Conservation (phyloP, 2,329 filamentous ascomycete genomes). For the Chaetomiaceae sp. region DNA sequence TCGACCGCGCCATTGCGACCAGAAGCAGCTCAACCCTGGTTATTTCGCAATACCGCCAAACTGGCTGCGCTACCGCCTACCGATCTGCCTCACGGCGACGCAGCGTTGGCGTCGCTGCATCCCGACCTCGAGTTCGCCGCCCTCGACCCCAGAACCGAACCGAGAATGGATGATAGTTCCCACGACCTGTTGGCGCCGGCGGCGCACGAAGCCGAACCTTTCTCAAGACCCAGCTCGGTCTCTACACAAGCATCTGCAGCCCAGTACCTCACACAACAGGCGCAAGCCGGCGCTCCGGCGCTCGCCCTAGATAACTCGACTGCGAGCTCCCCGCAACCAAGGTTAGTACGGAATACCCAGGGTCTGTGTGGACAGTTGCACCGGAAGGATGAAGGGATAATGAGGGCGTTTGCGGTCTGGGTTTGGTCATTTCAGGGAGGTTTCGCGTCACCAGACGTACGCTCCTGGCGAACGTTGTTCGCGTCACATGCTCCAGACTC, state of each 20-base stretch:
- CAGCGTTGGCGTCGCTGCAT: conserved; percentile 18
- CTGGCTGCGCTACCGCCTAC: conserved; percentile 25
- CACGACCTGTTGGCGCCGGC: conserved; percentile 34
- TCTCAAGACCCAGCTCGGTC: conserved; percentile 45
- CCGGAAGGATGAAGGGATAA: neutral
- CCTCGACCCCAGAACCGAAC: conserved; percentile 37
- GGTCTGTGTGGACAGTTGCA: neutral
- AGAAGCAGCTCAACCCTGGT: too few species aligned
- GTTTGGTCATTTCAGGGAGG: too few species aligned
- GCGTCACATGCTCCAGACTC: too few species aligned
- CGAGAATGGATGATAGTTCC: conserved; percentile 43
- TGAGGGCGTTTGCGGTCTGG: too few species aligned
- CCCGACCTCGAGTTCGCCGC: conserved; percentile 23
- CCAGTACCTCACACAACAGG: conserved; percentile 34
- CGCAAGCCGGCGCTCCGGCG: conserved; percentile 39
- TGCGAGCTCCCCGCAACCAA: conserved; percentile 39
- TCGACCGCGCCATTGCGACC: too few species aligned
- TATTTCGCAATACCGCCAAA: conserved; percentile 19
- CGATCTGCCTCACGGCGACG: conserved; percentile 14
- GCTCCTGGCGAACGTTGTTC: neutral
- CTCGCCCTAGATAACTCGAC: conserved; percentile 33
- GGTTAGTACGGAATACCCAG: conserved; percentile 33
- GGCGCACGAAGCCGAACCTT: conserved; percentile 43
- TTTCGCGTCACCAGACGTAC: neutral
- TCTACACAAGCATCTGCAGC: conserved; percentile 38